Percentiles rank a stretch among this genome's conserved stretches.
These are phyloP conservation scores for Saksenaea oblongispora DNA, from an alignment of 371 early-diverging fungal genomes.

Conservation along the genomic window DNA sequence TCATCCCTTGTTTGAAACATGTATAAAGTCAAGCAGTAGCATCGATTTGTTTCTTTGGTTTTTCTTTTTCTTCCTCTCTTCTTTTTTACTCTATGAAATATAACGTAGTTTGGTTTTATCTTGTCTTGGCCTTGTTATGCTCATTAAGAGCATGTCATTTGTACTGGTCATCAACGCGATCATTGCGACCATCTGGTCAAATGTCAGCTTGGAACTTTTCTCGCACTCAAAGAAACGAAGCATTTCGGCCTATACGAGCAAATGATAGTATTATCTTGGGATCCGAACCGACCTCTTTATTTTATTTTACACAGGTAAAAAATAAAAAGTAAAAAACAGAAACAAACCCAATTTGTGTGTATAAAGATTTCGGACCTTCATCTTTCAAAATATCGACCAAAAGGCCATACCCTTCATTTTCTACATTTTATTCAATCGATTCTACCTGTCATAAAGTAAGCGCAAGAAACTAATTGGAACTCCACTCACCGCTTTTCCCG, in stretches of 20 bases:
- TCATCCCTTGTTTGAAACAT: constrained; percentile 1
- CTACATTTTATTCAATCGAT: constrained; percentile 72
- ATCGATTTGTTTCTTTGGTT: neutral
- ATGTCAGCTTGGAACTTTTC: constrained; percentile 13
- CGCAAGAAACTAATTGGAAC: neutral
- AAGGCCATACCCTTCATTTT: constrained; percentile 75
- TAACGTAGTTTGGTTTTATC: constrained; percentile 9
- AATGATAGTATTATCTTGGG: constrained; percentile 16
- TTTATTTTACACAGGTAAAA: constrained; percentile 65
- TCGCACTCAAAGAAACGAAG: neutral
- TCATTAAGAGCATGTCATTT: constrained; percentile 26
- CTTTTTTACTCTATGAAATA: constrained; percentile 4
- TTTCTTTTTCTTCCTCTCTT: neutral
- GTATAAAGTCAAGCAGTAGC: neutral
- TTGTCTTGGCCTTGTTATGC: constrained; percentile 19
- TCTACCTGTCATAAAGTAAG: constrained; percentile 61
- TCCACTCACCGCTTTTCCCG: neutral
- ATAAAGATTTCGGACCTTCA: constrained; percentile 88
- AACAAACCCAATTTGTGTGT: constrained; percentile 3
- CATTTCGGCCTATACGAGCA: neutral
- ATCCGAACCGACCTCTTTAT: constrained; percentile 48
- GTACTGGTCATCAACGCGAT: constrained; percentile 28
- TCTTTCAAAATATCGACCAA: constrained; percentile 66
- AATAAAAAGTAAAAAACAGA: neutral
- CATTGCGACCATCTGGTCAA: constrained; percentile 19